Base-by-base conservation (phyloP, 768 basidiomycete genomes). In the Trametes cingulata region DNA sequence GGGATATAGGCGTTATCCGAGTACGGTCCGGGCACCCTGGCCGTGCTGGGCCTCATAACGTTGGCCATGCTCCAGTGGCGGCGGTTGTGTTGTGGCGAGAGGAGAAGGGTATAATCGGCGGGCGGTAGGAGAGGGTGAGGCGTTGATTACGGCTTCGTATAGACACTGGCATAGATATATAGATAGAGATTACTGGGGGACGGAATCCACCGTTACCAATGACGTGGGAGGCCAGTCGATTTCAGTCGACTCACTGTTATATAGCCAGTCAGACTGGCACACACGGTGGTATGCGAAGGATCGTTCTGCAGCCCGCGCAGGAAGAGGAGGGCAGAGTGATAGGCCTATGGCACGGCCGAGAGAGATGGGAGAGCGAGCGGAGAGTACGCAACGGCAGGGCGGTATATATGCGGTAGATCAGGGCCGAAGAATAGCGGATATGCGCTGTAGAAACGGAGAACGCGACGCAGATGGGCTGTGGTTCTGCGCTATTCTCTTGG, bases 121-220 rank as follows among this genome's bases (percentile, higher is more conserved):
- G 50, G 43, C 52, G 61, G 42, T 60, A 54, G 36, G 48, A 49
- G 29, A 22, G 58, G 37, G 39, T 45, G 42, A 9, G 52, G 27
- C 22, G 43, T 40, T 33, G 54, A 62, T 62, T 56, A 52, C 20
- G 52, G 56, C 41, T 48, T 51, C 49, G 54, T 56, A 51, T 47
- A 53, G 47, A 49, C 47, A 66, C 58, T 60, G 43, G 65, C 65
- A 66, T 66, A 66, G 65, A 66, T 66, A 61, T 66, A 66, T 43
- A 58, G 61, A 57, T 39, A 29, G 49, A 58, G 43, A 48, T 20
- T 57, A 62, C 55, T 57, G 42, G 35, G 27, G 15, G 17, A n/a
- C 25, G 19, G 20, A 15, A 35, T n/a, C 37, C 15, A 12, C 27
- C 50, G 39, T 42, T 52, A 52, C n/a, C 56, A 9, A 47, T 24